These are phyloP conservation scores for Torulaspora maleeae DNA, from an alignment of 805 yeast species.

Conservation along the genomic window DNA sequence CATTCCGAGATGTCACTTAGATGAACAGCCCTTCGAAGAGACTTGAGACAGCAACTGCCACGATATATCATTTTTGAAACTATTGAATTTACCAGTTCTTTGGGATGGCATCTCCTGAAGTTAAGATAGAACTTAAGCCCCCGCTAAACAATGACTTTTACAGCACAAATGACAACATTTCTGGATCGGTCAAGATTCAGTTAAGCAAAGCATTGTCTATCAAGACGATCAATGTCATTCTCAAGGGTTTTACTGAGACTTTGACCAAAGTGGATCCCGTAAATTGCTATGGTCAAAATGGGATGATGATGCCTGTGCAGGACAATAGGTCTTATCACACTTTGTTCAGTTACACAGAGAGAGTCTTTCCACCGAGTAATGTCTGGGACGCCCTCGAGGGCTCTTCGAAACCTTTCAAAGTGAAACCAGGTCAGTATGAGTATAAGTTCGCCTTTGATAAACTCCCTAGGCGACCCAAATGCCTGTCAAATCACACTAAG, in stretches of 20 bases:
- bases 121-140: conserved; percentile 20
- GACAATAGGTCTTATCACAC: conserved; percentile 29
- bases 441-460: conserved; percentile 27
- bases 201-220: conserved; percentile 28
- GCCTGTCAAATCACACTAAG: conserved; percentile 25
- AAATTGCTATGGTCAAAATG: conserved; percentile 21
- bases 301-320: conserved; percentile 27
- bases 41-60: too few relatives aligned
- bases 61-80: too few relatives aligned
- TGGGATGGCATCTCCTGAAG: conserved; percentile 23
- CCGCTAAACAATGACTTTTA: conserved; percentile 32
- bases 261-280: conserved; percentile 25
- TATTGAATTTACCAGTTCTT: not conserved
- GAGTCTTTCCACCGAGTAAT: conserved; percentile 34
- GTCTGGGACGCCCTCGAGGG: conserved; percentile 33
- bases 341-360: conserved; percentile 18
- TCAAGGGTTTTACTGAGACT: conserved; percentile 34
- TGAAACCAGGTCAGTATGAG: conserved; percentile 28
- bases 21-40: not conserved
- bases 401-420: conserved; percentile 28
- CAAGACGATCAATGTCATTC: conserved; percentile 49
- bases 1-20: not conserved
- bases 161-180: conserved; percentile 28
- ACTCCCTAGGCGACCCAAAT: conserved; percentile 26
- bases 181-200: conserved; percentile 27